These are phyloP conservation scores for Scutellaria galericulata DNA, from an alignment of 257 asterid species.

Conservation along the genomic window DNA sequence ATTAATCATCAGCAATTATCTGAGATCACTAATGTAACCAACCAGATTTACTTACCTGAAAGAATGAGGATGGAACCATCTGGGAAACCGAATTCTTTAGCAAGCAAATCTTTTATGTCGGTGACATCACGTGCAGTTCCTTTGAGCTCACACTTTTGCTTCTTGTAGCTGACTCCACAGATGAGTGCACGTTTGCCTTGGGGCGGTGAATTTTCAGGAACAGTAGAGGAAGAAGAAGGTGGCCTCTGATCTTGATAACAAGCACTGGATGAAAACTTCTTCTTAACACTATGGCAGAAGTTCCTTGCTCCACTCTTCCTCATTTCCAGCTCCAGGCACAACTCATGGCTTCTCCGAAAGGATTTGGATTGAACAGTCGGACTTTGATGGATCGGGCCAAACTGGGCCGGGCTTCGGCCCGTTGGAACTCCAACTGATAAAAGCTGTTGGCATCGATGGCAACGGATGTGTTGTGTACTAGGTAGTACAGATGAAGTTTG, in stretches of 20 bases:
- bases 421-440: conserved; percentile 19
- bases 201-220: conserved; percentile 28
- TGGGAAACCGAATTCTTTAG: conserved; percentile 42
- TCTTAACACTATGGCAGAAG: conserved; percentile 19
- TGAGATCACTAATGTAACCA: too few relatives aligned
- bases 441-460: conserved; percentile 34
- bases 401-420: neutral
- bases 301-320: conserved; percentile 32
- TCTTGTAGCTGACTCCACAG: conserved; percentile 68
- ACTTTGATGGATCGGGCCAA: neutral
- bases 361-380: neutral
- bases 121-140: conserved; percentile 55
- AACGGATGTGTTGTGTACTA: conserved; percentile 8
- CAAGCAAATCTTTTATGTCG: conserved; percentile 45
- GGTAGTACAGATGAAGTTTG: conserved; percentile 23
- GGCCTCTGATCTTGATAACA: neutral
- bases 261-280: conserved; percentile 24
- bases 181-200: conserved; percentile 61
- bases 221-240: conserved; percentile 11
- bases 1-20: neutral
- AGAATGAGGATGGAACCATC: conserved; percentile 52
- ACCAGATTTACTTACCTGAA: conserved; percentile 48
- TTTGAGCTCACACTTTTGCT: conserved; percentile 51
- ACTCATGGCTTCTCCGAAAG: conserved; percentile 15
- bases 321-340: conserved; percentile 26